Evolutionary conservation across 176 grass and related monocot genomes (phyloP), one percentile per base, ranked within the genome.

Genomic region (Eremochloa ophiuroides): DNA sequence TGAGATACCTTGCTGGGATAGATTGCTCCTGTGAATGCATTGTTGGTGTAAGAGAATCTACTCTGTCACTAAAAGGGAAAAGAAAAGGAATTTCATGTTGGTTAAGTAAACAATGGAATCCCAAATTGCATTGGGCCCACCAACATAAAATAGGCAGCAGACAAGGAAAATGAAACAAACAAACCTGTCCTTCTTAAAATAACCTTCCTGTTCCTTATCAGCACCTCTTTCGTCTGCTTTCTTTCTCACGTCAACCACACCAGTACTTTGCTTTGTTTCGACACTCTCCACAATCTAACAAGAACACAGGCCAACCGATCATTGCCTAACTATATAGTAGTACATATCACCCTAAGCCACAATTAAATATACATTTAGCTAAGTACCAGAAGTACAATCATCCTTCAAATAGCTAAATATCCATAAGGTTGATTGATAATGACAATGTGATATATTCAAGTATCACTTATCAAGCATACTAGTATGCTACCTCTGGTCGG

Each of bases 161-260:
- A 84, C 58, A 18, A 61, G 60, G 48, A 68, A 74, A 88, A 67
- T 62, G 38, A 80, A 80, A 43, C 38, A 13, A 40, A 88, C 75
- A 69, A 79, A 98, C 95, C 90, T 98, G 47, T 91, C 86, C 79
- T 91, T 90, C 35, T 85, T 89, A 62, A 93, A 91, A 69, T 93
- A 91, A 16, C 91, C 92, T 82, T 94, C 92, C 77, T 97, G 89
- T 80, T 91, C 82, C 25, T 94, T 94, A 66, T 88, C 84, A 68
- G 85, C 74, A 81, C 81, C 90, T 66, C 90, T 85, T 80, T 89
- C 86, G 28, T 93, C 86, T 53, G 70, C 47, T 80, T 83, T 90
- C 80, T 90, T 98, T 74, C 74, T 85, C 28, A 74, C 55, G 82
- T 82, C 88, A 79, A 69, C 76, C 72, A 62, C 59, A 82, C 51